These are phyloP conservation scores for Helianthus annuus DNA, from an alignment of 129 eudicot genomes.

Conservation along the genomic window HanXRQr2.0-SUNRISE NC_035444.2:149824117-149824616, in stretches of 20 bases:
- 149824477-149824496: too few species aligned
- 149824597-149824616: too few species aligned
- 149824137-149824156: slow-evolving; percentile 18
- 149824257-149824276: slow-evolving; percentile 16
- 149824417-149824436: too few species aligned
- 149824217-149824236: not conserved
- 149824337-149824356: not conserved
- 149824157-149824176: slow-evolving; percentile 51
- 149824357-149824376: slow-evolving; percentile 16
- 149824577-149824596: too few species aligned
- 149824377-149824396: slow-evolving; percentile 8
- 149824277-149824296: too few species aligned
- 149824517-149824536: too few species aligned
- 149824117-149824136: slow-evolving; percentile 48
- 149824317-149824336: not conserved
- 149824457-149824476: too few species aligned
- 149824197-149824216: not conserved
- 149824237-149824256: not conserved
- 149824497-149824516: too few species aligned
- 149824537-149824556: too few species aligned
- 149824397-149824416: not conserved
- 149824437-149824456: too few species aligned
- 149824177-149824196: slow-evolving; percentile 13
- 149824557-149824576: too few species aligned
- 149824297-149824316: too few species aligned